Evolutionary conservation across 1,284 basidiomycete genomes (phyloP), one percentile per base, ranked within the genome.

Genomic region (Ustilago crameri): DNA sequence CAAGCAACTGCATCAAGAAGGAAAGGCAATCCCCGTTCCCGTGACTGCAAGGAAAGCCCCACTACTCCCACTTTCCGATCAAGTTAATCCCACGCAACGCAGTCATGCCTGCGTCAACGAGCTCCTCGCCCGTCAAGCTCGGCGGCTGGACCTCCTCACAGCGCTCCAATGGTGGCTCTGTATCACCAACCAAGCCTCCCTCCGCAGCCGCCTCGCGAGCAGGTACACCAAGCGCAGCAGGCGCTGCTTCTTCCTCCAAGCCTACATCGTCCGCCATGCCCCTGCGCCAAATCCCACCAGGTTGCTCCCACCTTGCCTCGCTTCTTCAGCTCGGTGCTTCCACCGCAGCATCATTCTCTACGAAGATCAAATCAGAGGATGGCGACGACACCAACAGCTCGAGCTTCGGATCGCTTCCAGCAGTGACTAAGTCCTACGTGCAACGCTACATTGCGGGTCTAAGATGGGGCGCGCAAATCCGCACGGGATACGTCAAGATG

Each of bases 381-480:
- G 57, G 41, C 20, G 55, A 67, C 17, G 59, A 63, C 4, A 32
- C 50, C 12, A 26, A 43, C 24, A 17, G 34, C 12, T 49, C 42
- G 27, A 69, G 61, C 46, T 52, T 50, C 55, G 71, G 38, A 35
- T 32, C 57, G n/a, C 64, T 67, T 18, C 47, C 64, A 1, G 43
- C 58, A 1, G 22, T 30, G 15, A 56, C 64, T 0, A 27, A 27
- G 9, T 53, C 56, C 17, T 65, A 71, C 32, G 38, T 81, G 14
- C 48, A 68, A 47, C 62, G 76, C 22, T 81, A 80, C 59, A 59
- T 67, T 4, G 63, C 77, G 0, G 80, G 74, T 9, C 35, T 82
- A 12, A 66, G 78, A 18, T 82, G 72, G 69, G 80, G 78, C 9
- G 58, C 53, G 4, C 65, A 63, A 35, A 71, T 80, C 34, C 62